A percentile compares a stretch with the other conserved stretches of the same genome.
Conservation (phyloP, 2,329 filamentous ascomycete species). For the Neobulgaria alba region DNA sequence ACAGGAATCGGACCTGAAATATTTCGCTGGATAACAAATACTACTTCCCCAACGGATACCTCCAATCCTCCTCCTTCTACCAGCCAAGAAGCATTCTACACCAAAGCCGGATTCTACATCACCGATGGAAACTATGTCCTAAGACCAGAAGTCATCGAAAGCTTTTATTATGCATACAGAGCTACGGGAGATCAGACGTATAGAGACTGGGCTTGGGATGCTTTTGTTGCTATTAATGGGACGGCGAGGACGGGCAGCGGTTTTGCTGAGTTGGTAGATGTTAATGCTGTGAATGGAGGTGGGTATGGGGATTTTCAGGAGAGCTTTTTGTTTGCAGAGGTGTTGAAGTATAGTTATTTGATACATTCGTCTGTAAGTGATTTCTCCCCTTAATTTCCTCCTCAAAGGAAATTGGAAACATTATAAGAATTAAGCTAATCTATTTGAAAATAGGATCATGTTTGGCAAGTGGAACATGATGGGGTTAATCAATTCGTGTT, state of each 20-base stretch:
- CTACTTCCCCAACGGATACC: conserved; percentile 29
- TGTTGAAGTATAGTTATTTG: conserved; percentile 76
- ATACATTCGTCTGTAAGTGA: conserved; percentile 36
- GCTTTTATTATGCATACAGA: conserved; percentile 79
- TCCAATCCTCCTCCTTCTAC: conserved; percentile 36
- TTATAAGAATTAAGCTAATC: conserved; percentile 10
- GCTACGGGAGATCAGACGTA: conserved; percentile 68
- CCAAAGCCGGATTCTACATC: conserved; percentile 64
- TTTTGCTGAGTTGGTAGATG: conserved; percentile 57
- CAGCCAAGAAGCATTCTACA: conserved; percentile 50
- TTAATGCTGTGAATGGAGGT: conserved; percentile 56
- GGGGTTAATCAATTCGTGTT: conserved; percentile 48
- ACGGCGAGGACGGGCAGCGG: conserved; percentile 57
- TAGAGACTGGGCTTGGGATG: conserved; percentile 78
- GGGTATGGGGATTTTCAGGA: conserved; percentile 64
- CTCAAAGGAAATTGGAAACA: background rate
- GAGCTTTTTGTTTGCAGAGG: conserved; percentile 82
- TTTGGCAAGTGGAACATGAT: conserved; percentile 46
- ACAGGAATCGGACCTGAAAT: conserved; percentile 71
- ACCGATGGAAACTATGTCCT: conserved; percentile 53
- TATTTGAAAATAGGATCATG: conserved; percentile 23
- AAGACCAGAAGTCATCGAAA: conserved; percentile 75
- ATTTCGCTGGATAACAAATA: conserved; percentile 52
- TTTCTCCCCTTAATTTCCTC: background rate
- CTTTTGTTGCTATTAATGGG: conserved; percentile 58